A percentile compares a stretch with the other conserved stretches of the same genome.
Evolutionary conservation across 2,329 filamentous ascomycete genomes (phyloP).

Genomic region (Grosmannia serpens): DNA sequence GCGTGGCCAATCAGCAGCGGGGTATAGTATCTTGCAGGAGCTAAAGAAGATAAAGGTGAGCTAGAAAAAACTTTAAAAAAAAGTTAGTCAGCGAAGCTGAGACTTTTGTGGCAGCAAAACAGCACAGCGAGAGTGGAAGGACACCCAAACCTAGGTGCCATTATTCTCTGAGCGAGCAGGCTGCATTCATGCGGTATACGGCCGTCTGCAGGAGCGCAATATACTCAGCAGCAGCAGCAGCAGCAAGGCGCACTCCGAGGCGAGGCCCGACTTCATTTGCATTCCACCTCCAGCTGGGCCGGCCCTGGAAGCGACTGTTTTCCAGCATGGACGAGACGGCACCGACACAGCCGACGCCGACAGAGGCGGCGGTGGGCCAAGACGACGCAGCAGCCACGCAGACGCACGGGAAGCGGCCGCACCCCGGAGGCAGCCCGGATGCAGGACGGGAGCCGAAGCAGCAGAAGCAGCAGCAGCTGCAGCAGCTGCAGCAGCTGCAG

Average conservation of each 20-base stretch:
- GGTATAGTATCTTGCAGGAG: neutral
- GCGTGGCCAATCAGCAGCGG: neutral
- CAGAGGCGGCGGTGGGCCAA: neutral
- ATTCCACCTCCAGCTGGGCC: too few species aligned
- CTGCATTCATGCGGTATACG: neutral
- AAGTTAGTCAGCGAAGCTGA: constrained; percentile 1
- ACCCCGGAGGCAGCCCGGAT: constrained; percentile 3
- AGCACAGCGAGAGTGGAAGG: too few species aligned
- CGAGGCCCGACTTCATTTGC: too few species aligned
- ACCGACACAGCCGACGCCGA: neutral
- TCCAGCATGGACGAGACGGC: neutral
- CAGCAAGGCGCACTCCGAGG: neutral
- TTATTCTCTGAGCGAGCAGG: neutral
- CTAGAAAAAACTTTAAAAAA: neutral
- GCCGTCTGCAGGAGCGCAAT: neutral
- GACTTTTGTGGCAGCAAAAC: too few species aligned
- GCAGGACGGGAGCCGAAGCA: constrained; percentile 3
- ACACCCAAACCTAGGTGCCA: too few species aligned
- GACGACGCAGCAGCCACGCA: neutral
- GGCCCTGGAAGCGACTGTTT: neutral
- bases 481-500: too few species aligned
- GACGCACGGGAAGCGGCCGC: constrained; percentile 4
- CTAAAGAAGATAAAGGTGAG: neutral
- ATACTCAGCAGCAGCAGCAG: neutral
- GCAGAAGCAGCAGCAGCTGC: constrained; percentile 11